These are phyloP conservation scores for Lindgomyces ingoldianus DNA, from an alignment of 495 filamentous ascomycete genomes.

Conservation along the genomic window DNA sequence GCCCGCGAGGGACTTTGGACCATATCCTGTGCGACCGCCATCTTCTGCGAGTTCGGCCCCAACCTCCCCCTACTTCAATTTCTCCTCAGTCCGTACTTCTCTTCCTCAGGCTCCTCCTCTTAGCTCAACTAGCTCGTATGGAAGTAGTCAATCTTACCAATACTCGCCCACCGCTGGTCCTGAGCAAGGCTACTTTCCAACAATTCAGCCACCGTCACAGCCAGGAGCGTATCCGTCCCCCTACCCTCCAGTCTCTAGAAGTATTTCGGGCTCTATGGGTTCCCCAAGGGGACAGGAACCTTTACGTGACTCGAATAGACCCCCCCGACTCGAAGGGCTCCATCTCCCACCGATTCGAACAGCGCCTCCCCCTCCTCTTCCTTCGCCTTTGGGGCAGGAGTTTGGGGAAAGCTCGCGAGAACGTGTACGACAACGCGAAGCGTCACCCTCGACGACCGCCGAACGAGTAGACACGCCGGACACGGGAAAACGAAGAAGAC, in stretches of 20 bases:
- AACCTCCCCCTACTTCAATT: constrained; percentile 35
- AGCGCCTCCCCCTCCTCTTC: constrained; percentile 16
- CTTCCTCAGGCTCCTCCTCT: constrained; percentile 16
- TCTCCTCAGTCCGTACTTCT: constrained; percentile 30
- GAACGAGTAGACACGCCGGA: constrained; percentile 33
- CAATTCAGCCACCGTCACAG: constrained; percentile 29
- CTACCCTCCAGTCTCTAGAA: constrained; percentile 29
- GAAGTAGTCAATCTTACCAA: constrained; percentile 27
- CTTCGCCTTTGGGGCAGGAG: constrained; percentile 19
- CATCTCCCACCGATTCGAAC: constrained; percentile 37
- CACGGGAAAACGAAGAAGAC: constrained; percentile 34
- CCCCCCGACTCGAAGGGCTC: constrained; percentile 20
- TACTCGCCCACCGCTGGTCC: constrained; percentile 33
- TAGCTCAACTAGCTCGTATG: constrained; percentile 19
- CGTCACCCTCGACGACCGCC: constrained; percentile 10
- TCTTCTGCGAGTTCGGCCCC: constrained; percentile 37
- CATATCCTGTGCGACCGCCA: constrained; percentile 22
- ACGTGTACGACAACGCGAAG: constrained; percentile 28
- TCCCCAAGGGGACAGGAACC: constrained; percentile 6
- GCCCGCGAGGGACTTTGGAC: constrained; percentile 23
- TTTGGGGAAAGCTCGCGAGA: constrained; percentile 25
- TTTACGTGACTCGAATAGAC: background rate
- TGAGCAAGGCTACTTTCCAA: constrained; percentile 32
- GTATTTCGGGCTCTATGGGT: constrained; percentile 11
- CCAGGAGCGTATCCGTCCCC: constrained; percentile 28